Base-by-base conservation (phyloP, 371 early-diverging fungal genomes). In the Haplosporangium sp. region DNA sequence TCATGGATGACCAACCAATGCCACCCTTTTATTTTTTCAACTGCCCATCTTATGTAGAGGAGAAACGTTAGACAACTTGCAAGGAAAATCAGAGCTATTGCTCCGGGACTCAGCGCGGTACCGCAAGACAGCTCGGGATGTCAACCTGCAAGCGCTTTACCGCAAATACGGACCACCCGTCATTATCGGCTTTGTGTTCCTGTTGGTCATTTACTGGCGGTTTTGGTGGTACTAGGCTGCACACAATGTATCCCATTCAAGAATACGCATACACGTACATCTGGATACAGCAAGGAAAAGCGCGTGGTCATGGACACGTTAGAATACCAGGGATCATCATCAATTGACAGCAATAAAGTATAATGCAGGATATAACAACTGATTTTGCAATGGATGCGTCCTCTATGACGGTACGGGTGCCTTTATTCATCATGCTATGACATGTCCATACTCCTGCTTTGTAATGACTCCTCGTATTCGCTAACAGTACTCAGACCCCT, bases 141-240 rank as follows among this genome's bases (percentile, higher is more conserved):
- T 97, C 53, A 95, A 97, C 74, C 77, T 92, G 67, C 93, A 95
- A 80, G 93, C 94, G 43, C 82, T 97, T 55, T 95, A 94, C 80
- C 93, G 96, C 77, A 97, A 97, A 81, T 98, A 98, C 74, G 99
- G 98, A 12, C 95, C 97, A 42, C 94, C 94, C n/a, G 91, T 86
- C 14, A 87, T 93, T 38, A 90, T 98, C 23, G 79, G 86, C 41
- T 74, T 89, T 11, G 88, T 94, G 38, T 89, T 98, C n/a, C 55
- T 94, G 46, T 69, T 95, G 56, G 93, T 98, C 20, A 55, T 98
- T 50, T 88, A 92, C 68, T 72, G 96, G 64, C 86, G 97, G 58
- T 92, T 86, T 57, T 91, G 86, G 69, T 84, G 84, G 81, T 91
- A 86, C 48, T 91, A 85, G 37, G 23, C 20, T 21, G 13, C 9